Evolutionary conservation across 441 rosid genomes (phyloP).

Genomic region (Hypseocharis bilobata): DNA sequence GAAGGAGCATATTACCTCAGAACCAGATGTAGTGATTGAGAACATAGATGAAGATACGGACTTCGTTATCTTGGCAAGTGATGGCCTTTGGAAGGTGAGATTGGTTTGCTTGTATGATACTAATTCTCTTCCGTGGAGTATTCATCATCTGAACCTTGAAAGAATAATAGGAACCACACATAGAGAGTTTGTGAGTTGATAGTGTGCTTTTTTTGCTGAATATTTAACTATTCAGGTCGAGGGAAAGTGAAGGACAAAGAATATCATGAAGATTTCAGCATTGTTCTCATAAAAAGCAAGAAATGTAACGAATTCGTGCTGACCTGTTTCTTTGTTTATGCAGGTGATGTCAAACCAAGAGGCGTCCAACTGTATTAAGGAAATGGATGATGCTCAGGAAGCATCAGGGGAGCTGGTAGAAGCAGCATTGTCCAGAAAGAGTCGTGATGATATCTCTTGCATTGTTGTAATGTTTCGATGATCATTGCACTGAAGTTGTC

Average conservation of each 20-base stretch:
- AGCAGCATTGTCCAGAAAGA: constrained; percentile 4
- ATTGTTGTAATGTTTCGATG: background rate
- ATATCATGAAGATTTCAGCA: no score
- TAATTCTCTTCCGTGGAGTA: no score
- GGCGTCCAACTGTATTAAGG: background rate
- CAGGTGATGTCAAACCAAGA: constrained; percentile 21
- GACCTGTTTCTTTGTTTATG: background rate
- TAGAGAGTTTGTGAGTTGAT: no score
- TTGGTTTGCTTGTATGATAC: no score
- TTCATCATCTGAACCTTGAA: no score
- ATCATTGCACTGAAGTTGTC: no score
- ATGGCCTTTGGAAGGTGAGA: constrained; percentile 20
- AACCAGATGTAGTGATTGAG: constrained; percentile 9
- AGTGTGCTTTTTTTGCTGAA: no score
- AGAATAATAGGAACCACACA: no score
- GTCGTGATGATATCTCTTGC: constrained; percentile 15
- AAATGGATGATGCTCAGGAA: background rate
- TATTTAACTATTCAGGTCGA: no score
- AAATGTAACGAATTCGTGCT: no score
- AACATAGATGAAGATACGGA: background rate
- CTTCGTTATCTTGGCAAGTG: constrained; percentile 18
- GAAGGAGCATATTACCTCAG: constrained; percentile 17
- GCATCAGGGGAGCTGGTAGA: constrained; percentile 10
- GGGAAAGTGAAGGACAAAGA: no score
- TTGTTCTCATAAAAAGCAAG: no score